A percentile compares a stretch with the other conserved stretches of the same genome.
phyloP scores from a whole-genome alignment of 768 basidiomycete species.

The Gelatoporia subvermispora region DNA sequence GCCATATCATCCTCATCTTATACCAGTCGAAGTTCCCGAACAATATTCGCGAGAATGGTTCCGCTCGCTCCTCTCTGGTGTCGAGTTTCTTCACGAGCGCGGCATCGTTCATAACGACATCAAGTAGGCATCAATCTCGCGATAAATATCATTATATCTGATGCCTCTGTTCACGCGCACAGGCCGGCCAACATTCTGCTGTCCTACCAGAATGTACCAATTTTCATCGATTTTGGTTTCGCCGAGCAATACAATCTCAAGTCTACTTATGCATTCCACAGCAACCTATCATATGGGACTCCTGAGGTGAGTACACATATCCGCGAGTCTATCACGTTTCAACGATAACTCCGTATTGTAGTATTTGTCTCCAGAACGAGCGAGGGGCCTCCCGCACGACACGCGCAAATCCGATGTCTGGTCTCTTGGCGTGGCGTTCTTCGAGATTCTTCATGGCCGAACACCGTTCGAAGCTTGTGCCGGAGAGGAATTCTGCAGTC shows the following conservation, averaged over 20 bases:
- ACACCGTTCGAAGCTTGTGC: conserved; percentile 88
- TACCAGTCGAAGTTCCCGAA: conserved; percentile 88
- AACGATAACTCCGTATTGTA: conserved; percentile 22
- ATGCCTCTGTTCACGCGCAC: conserved; percentile 1
- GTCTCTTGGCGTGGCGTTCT: conserved; percentile 87
- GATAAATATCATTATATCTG: neutral
- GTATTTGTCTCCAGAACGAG: conserved; percentile 92
- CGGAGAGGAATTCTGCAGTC: conserved; percentile 70
- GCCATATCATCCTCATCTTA: conserved; percentile 79
- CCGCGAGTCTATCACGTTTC: no score
- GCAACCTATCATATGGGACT: conserved; percentile 84
- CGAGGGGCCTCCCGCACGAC: conserved; percentile 84
- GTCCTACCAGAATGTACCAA: conserved; percentile 69
- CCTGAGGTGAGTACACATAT: conserved; percentile 59
- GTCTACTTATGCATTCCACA: conserved; percentile 67
- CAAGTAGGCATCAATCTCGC: conserved; percentile 52
- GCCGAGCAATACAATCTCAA: conserved; percentile 77
- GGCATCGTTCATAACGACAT: conserved; percentile 93
- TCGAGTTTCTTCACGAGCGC: conserved; percentile 78
- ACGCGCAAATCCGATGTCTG: conserved; percentile 88
- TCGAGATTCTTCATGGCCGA: conserved; percentile 88
- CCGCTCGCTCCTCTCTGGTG: conserved; percentile 70
- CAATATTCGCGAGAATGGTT: conserved; percentile 77
- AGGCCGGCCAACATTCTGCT: conserved; percentile 94
- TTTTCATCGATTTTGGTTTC: conserved; percentile 95